Conservation (phyloP, 805 yeast species). For the Millerozyma acaciae region DNA sequence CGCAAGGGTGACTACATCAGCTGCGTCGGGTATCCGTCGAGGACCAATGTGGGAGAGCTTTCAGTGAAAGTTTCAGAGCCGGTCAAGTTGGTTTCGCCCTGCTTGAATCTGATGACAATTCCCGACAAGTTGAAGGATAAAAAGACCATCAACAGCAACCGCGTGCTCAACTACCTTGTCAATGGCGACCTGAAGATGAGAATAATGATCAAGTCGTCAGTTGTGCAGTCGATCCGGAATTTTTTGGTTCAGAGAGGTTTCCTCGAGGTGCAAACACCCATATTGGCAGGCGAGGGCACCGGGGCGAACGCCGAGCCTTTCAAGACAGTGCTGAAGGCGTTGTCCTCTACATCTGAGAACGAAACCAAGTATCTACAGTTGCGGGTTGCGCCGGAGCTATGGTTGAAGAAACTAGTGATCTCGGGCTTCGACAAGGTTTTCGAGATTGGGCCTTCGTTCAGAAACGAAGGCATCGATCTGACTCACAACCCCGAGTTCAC, state of each 20-base stretch:
- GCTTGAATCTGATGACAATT: conserved; percentile 38
- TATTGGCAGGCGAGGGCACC: conserved; percentile 64
- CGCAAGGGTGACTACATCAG: conserved; percentile 71
- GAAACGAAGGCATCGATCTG: conserved; percentile 91
- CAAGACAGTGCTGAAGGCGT: conserved; percentile 43
- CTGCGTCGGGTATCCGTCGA: conserved; percentile 67
- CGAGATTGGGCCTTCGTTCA: conserved; percentile 79
- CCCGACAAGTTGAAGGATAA: conserved; percentile 62
- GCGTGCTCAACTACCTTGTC: conserved; percentile 72
- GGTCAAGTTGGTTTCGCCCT: conserved; percentile 57
- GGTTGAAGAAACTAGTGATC: conserved; percentile 81
- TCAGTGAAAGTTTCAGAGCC: conserved; percentile 58
- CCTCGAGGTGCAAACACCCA: conserved; percentile 86
- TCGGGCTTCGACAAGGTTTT: conserved; percentile 83
- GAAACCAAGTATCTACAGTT: conserved; percentile 44
- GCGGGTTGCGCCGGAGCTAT: conserved; percentile 92
- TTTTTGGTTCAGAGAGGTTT: conserved; percentile 57
- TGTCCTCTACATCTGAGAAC: conserved; percentile 20
- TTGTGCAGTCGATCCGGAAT: conserved; percentile 52
- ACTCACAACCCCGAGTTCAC: conserved; percentile 96
- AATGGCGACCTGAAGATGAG: conserved; percentile 48
- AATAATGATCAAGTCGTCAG: conserved; percentile 48
- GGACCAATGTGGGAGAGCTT: conserved; percentile 74
- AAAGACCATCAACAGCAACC: conserved; percentile 56
- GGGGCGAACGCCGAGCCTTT: conserved; percentile 97